Percentiles rank a stretch among this genome's conserved stretches.
phyloP scores from a whole-genome alignment of 495 filamentous ascomycete species.

The Paragyromitra xinjiangensis region DNA sequence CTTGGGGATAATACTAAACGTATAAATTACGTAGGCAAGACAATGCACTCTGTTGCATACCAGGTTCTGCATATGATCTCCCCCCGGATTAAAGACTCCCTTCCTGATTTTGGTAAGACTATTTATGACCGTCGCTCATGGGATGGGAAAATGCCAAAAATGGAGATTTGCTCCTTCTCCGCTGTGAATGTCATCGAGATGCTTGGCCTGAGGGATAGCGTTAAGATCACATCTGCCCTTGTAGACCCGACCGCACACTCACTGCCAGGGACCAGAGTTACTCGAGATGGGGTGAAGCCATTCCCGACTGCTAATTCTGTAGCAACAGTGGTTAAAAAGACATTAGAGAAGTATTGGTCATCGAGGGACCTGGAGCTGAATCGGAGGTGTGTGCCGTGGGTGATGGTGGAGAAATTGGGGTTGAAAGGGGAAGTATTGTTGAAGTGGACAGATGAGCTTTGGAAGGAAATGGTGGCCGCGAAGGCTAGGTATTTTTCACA shows the following conservation, averaged over 20 bases:
- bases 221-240: conserved; percentile 26
- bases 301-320: conserved; percentile 44
- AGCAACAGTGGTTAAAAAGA: conserved; percentile 31
- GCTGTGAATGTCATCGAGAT: conserved; percentile 17
- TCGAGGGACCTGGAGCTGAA: conserved; percentile 30
- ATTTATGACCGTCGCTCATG: conserved; percentile 21
- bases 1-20: neutral
- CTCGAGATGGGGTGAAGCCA: conserved; percentile 4
- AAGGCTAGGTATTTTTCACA: conserved; percentile 42
- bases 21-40: conserved; percentile 41
- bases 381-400: conserved; percentile 7
- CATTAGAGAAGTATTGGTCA: conserved; percentile 43
- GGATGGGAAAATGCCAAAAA: conserved; percentile 25
- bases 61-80: conserved; percentile 15
- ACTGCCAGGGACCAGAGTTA: neutral
- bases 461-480: conserved; percentile 31
- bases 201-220: conserved; percentile 13
- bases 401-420: conserved; percentile 31
- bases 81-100: conserved; percentile 3
- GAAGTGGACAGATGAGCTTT: conserved; percentile 37
- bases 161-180: conserved; percentile 29
- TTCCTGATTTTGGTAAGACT: neutral
- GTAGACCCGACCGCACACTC: conserved; percentile 24
- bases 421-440: conserved; percentile 34
- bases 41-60: conserved; percentile 47